Conservation (phyloP, 2,329 filamentous ascomycete genomes). For the Tolypocladium tundrense region DNA sequence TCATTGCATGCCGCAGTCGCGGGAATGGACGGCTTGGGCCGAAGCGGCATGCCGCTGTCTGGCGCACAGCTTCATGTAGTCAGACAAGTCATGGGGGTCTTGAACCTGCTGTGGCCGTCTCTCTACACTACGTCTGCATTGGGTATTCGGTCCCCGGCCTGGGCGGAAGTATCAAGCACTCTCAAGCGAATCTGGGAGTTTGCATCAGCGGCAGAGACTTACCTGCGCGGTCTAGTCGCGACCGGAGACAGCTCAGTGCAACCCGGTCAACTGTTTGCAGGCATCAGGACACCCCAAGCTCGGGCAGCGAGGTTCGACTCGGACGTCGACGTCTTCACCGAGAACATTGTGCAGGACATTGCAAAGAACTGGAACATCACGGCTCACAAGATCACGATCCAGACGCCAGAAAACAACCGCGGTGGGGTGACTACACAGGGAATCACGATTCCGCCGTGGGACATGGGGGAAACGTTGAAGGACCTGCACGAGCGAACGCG, state of each 20-base stretch:
- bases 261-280: constrained; percentile 12
- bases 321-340: constrained; percentile 28
- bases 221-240: constrained; percentile 10
- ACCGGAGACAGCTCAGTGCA: constrained; percentile 7
- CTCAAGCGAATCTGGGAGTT: constrained; percentile 10
- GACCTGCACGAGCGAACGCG: constrained; percentile 19
- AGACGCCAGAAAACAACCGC: constrained; percentile 22
- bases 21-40: constrained; percentile 15
- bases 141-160: constrained; percentile 3
- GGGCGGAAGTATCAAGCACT: constrained; percentile 9
- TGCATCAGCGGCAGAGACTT: constrained; percentile 8
- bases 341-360: constrained; percentile 34
- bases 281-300: constrained; percentile 4
- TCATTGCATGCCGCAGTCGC: constrained; percentile 20
- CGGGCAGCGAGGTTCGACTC: constrained; percentile 8
- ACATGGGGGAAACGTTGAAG: constrained; percentile 15
- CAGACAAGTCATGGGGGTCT: constrained; percentile 15
- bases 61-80: constrained; percentile 16
- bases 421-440: constrained; percentile 23
- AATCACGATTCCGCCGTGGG: constrained; percentile 20
- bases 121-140: constrained; percentile 12
- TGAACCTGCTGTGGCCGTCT: constrained; percentile 20
- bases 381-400: constrained; percentile 24
- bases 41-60: constrained; percentile 9
- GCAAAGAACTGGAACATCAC: constrained; percentile 31